phyloP scores from a whole-genome alignment of 164 flowering plant species.

The Berberis thunbergii region DNA sequence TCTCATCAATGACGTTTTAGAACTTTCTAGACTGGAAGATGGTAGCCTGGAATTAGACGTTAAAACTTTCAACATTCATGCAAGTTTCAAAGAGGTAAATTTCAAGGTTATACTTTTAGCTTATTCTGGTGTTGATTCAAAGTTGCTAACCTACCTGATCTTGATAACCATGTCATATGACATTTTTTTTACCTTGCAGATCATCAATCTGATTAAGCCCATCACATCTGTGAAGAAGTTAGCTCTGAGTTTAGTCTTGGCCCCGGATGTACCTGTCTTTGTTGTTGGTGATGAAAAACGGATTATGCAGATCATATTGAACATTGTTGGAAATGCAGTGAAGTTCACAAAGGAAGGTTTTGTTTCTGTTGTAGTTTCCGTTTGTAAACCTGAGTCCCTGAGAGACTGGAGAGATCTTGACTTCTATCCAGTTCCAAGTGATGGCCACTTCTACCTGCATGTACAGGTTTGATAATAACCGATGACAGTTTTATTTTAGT shows the following conservation, averaged over 20 bases:
- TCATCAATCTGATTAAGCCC: constrained; percentile 45
- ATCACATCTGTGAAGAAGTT: constrained; percentile 59
- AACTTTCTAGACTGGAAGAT: constrained; percentile 78
- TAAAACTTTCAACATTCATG: constrained; percentile 45
- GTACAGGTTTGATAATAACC: constrained; percentile 42
- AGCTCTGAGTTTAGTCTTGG: constrained; percentile 28
- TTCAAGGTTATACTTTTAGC: neutral
- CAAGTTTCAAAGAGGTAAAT: constrained; percentile 49
- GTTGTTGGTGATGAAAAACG: constrained; percentile 71
- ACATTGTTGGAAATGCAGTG: constrained; percentile 63
- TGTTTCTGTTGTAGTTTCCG: constrained; percentile 41
- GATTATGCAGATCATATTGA: constrained; percentile 53
- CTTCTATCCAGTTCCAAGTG: constrained; percentile 34
- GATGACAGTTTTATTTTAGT: neutral
- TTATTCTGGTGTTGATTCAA: neutral
- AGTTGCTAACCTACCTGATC: neutral
- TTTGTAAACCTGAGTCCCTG: constrained; percentile 44
- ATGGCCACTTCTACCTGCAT: constrained; percentile 46
- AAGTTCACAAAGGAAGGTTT: constrained; percentile 67
- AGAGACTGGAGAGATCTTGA: constrained; percentile 47
- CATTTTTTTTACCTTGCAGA: constrained; percentile 25
- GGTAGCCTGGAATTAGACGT: constrained; percentile 57
- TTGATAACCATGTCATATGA: neutral
- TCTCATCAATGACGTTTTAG: constrained; percentile 71
- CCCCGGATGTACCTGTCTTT: constrained; percentile 50